Conservation (phyloP, 768 basidiomycete genomes). For the Mycena olivaceomarginata region DNA sequence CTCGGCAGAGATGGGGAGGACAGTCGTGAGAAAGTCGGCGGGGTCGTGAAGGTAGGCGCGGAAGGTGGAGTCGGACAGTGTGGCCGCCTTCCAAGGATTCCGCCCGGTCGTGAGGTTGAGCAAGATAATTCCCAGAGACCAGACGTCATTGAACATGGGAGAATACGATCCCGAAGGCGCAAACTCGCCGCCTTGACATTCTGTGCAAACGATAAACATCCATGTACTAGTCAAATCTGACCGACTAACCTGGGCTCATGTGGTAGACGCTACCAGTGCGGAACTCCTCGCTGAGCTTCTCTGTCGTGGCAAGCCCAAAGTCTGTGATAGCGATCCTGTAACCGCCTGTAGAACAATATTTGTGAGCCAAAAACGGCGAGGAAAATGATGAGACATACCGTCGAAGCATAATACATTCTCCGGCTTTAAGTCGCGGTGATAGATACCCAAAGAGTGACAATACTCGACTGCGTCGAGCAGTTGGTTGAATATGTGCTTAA, state of each 20-base stretch:
- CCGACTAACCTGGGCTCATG: conserved; percentile 91
- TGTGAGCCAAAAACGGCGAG: background rate
- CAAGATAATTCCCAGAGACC: conserved; percentile 97
- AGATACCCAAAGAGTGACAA: conserved; percentile 94
- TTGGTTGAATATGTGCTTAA: conserved; percentile 94
- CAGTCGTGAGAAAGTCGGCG: conserved; percentile 85
- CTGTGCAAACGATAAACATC: conserved; percentile 64
- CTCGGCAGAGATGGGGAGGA: conserved; percentile 87
- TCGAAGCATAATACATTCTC: conserved; percentile 95
- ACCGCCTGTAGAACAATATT: conserved; percentile 62
- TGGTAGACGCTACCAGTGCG: conserved; percentile 98
- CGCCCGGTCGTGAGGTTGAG: conserved; percentile 96
- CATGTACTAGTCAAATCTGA: conserved; percentile 32
- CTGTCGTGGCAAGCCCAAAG: conserved; percentile 95
- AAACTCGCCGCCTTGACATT: conserved; percentile 90
- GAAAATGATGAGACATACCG: conserved; percentile 37
- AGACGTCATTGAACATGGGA: conserved; percentile 93
- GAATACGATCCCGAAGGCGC: conserved; percentile 83
- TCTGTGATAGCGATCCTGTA: conserved; percentile 91
- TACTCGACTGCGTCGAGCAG: conserved; percentile 95
- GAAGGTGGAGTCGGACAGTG: conserved; percentile 89
- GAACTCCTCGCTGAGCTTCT: conserved; percentile 90
- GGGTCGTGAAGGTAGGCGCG: conserved; percentile 90
- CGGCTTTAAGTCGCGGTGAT: conserved; percentile 98
- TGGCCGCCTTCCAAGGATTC: conserved; percentile 97